phyloP scores from a whole-genome alignment of 805 yeast species.

The Suhomyces pyralidae region DNA sequence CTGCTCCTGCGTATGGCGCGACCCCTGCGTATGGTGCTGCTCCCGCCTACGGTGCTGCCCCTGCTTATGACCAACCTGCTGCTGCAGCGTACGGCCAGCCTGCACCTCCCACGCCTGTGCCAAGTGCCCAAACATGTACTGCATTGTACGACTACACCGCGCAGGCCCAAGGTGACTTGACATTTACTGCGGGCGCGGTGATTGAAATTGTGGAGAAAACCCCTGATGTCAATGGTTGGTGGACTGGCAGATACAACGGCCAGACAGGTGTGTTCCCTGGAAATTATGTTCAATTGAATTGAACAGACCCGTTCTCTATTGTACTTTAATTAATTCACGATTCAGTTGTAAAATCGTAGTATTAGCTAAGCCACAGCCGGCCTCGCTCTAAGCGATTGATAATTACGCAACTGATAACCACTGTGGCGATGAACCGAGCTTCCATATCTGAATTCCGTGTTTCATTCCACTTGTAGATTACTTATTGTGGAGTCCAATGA shows the following conservation, averaged over 20 bases:
- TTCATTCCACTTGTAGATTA: too few relatives aligned
- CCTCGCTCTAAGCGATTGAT: background rate
- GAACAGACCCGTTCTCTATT: background rate
- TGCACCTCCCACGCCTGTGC: slow-evolving; percentile 27
- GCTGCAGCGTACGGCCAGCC: slow-evolving; percentile 23
- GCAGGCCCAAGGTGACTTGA: slow-evolving; percentile 88
- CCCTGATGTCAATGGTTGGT: slow-evolving; percentile 90
- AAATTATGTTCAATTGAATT: slow-evolving; percentile 79
- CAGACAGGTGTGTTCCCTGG: slow-evolving; percentile 94
- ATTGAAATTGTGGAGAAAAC: slow-evolving; percentile 83
- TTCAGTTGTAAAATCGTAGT: background rate
- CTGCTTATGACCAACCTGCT: slow-evolving; percentile 8
- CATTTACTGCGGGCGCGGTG: slow-evolving; percentile 82
- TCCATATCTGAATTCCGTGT: background rate
- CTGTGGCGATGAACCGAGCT: background rate
- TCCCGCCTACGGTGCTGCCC: slow-evolving; percentile 22
- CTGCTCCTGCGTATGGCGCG: slow-evolving; percentile 6
- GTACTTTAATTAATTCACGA: background rate
- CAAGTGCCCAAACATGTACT: slow-evolving; percentile 62
- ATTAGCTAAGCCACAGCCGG: background rate
- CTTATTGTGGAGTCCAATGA: background rate
- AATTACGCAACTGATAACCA: background rate
- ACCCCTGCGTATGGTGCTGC: slow-evolving; percentile 14
- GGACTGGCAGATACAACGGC: slow-evolving; percentile 90
- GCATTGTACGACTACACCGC: slow-evolving; percentile 91